These are phyloP conservation scores for Curvularia hawaiiensis DNA, from an alignment of 2,329 filamentous ascomycete genomes.

Conservation along the genomic window DNA sequence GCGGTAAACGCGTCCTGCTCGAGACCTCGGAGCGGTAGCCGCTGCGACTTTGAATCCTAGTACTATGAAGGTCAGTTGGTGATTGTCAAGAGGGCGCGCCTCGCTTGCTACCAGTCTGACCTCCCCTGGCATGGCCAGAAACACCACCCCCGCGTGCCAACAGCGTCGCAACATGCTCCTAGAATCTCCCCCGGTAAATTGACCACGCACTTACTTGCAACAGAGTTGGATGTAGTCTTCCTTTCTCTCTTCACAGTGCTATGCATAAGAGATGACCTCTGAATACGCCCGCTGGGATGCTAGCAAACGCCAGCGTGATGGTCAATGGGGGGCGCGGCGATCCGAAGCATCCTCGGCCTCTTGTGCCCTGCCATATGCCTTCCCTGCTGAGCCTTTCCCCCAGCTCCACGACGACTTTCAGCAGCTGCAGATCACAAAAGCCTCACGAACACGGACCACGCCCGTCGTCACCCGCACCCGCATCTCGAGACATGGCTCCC, in stretches of 20 bases:
- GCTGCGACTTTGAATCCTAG: slow-evolving; percentile 24
- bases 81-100: slow-evolving; percentile 28
- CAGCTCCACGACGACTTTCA: slow-evolving; percentile 31
- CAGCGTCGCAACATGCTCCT: slow-evolving; percentile 13
- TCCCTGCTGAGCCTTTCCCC: slow-evolving; percentile 33
- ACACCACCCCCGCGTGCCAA: slow-evolving; percentile 11
- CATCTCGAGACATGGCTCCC: slow-evolving; percentile 45
- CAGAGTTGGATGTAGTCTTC: slow-evolving; percentile 27
- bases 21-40: slow-evolving; percentile 23
- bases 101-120: slow-evolving; percentile 16
- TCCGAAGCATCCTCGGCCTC: slow-evolving; percentile 32
- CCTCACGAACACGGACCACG: slow-evolving; percentile 40
- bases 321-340: slow-evolving; percentile 31
- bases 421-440: slow-evolving; percentile 35
- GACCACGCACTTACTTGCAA: slow-evolving; percentile 32
- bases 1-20: slow-evolving; percentile 26
- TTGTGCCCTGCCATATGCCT: slow-evolving; percentile 33
- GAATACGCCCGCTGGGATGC: slow-evolving; percentile 44
- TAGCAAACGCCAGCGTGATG: slow-evolving; percentile 38
- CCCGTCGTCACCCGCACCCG: slow-evolving; percentile 43
- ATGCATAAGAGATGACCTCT: slow-evolving; percentile 48
- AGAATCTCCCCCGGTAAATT: neutral
- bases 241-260: slow-evolving; percentile 26
- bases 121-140: slow-evolving; percentile 7
- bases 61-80: slow-evolving; percentile 47